Conservation (phyloP, 192 early-diverging fungal species). For the Obelidium mucronatum region DNA sequence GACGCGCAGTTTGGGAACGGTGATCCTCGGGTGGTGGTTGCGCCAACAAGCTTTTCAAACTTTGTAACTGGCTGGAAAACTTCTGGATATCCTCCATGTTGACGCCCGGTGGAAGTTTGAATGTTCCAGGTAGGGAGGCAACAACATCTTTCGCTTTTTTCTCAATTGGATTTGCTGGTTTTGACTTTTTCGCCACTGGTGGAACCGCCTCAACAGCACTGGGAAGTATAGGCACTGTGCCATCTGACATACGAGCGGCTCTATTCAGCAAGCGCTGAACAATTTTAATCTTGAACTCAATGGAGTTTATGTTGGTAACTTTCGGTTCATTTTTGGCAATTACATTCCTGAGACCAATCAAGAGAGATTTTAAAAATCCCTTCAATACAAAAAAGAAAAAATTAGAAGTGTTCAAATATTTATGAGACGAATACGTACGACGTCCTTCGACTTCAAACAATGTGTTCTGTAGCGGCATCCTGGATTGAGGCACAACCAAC, state of each 20-base stretch:
- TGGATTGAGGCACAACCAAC: conserved; percentile 23
- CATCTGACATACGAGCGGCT: not conserved
- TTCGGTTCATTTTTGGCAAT: not conserved
- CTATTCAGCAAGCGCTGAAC: not conserved
- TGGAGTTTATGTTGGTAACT: not conserved
- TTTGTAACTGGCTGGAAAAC: not conserved
- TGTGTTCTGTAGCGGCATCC: conserved; percentile 12
- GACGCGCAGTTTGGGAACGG: not conserved
- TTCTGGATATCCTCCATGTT: not conserved
- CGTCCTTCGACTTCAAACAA: conserved; percentile 12
- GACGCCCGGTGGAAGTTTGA: not conserved
- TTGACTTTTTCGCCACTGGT: not conserved
- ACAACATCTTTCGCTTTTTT: not conserved
- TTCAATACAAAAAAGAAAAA: not conserved
- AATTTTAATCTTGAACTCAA: conserved; percentile 26
- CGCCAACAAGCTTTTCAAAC: not conserved
- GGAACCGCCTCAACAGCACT: not conserved
- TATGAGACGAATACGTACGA: not conserved
- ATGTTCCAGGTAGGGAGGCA: not conserved
- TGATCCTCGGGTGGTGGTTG: not conserved
- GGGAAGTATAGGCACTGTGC: not conserved
- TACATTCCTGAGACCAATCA: conserved; percentile 19
- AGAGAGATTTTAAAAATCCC: conserved; percentile 12
- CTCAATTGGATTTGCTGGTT: not conserved
- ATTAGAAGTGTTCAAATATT: no score